Evolutionary conservation across 2,329 filamentous ascomycete genomes (phyloP).

Genomic region (Arthrinium puccinioides): DNA sequence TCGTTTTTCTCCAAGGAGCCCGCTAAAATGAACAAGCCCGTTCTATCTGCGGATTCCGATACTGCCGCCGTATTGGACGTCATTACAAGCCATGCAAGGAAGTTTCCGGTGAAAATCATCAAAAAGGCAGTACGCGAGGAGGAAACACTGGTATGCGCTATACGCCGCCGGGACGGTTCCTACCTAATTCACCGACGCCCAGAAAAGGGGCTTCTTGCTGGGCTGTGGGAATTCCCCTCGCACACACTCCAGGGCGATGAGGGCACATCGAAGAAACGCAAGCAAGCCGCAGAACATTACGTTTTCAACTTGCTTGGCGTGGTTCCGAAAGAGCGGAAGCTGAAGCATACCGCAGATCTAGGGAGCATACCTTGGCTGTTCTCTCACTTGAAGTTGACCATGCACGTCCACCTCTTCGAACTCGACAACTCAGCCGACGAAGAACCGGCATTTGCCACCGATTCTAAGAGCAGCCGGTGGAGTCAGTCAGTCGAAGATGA

Average conservation of each 20-base stretch:
- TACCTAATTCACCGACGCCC: slow-evolving; percentile 45
- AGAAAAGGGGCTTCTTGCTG: slow-evolving; percentile 45
- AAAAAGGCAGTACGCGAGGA: slow-evolving; percentile 47
- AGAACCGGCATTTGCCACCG: not conserved
- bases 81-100: slow-evolving; percentile 37
- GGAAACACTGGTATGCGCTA: slow-evolving; percentile 45
- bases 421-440: slow-evolving; percentile 14
- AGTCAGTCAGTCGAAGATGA: slow-evolving; percentile 34
- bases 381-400: slow-evolving; percentile 48
- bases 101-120: slow-evolving; percentile 41
- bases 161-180: slow-evolving; percentile 32
- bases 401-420: slow-evolving; percentile 48
- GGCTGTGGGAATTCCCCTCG: slow-evolving; percentile 51
- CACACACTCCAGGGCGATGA: slow-evolving; percentile 22
- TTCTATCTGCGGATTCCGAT: slow-evolving; percentile 3
- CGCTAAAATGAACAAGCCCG: slow-evolving; percentile 4
- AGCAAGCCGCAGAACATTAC: slow-evolving; percentile 27
- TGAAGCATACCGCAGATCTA: slow-evolving; percentile 32
- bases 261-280: slow-evolving; percentile 23
- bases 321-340: slow-evolving; percentile 2
- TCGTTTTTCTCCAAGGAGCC: slow-evolving; percentile 21
- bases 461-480: slow-evolving; percentile 23
- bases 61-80: slow-evolving; percentile 21
- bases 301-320: slow-evolving; percentile 19
- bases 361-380: slow-evolving; percentile 50